These are phyloP conservation scores for Saccharomycopsis oosterbeekiorum DNA, from an alignment of 805 yeast genomes.

Conservation along the genomic window DNA sequence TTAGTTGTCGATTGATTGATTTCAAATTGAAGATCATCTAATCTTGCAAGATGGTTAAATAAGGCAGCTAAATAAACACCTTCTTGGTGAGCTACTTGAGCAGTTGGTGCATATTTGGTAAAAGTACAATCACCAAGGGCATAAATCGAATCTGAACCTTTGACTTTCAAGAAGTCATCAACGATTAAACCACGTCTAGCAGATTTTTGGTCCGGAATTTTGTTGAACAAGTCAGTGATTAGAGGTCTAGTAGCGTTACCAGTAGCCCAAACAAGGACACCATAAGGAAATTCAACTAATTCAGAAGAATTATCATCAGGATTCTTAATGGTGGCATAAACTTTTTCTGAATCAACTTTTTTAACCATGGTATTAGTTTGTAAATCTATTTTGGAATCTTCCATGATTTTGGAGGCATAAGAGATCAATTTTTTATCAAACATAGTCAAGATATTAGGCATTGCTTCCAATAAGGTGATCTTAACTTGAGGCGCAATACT, in stretches of 20 bases:
- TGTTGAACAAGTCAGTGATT: conserved; percentile 52
- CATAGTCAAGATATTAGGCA: conserved; percentile 77
- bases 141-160: conserved; percentile 72
- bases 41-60: conserved; percentile 53
- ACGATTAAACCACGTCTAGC: conserved; percentile 87
- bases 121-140: conserved; percentile 94
- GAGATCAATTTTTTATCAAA: conserved; percentile 59
- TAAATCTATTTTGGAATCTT: conserved; percentile 57
- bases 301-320: conserved; percentile 43
- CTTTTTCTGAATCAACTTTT: conserved; percentile 62
- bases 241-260: conserved; percentile 87
- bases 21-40: conserved; percentile 46
- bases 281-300: conserved; percentile 66
- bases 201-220: conserved; percentile 66
- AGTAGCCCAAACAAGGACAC: conserved; percentile 94
- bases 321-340: conserved; percentile 58
- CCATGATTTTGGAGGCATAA: conserved; percentile 75
- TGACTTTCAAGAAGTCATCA: conserved; percentile 70
- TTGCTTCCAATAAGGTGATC: conserved; percentile 81
- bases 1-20: conserved; percentile 27
- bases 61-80: conserved; percentile 71
- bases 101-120: conserved; percentile 85
- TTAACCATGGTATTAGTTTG: conserved; percentile 82
- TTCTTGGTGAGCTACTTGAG: conserved; percentile 95
- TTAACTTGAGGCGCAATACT: conserved; percentile 70